These are phyloP conservation scores for Vararia minispora DNA, from an alignment of 768 basidiomycete genomes.

Conservation along the genomic window DNA sequence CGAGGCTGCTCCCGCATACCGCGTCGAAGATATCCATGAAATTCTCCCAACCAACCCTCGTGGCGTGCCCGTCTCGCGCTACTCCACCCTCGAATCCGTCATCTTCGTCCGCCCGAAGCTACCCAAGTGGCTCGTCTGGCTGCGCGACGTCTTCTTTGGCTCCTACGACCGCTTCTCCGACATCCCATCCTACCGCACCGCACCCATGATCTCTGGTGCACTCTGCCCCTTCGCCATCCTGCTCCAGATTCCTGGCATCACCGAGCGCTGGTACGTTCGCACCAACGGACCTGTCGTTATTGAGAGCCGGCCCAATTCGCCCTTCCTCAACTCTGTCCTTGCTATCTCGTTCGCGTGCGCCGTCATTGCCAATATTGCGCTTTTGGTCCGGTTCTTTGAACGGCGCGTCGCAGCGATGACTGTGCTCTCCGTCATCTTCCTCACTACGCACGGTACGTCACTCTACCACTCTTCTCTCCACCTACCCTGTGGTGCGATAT, in stretches of 20 bases:
- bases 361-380: conserved; percentile 52
- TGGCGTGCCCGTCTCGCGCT: no score
- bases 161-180: conserved; percentile 17
- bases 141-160: conserved; percentile 15
- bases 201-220: conserved; percentile 58
- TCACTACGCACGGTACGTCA: conserved; percentile 59
- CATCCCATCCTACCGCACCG: conserved; percentile 47
- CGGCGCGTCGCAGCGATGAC: conserved; percentile 52
- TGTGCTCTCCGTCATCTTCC: conserved; percentile 45
- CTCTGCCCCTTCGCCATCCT: conserved; percentile 69
- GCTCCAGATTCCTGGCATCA: conserved; percentile 74
- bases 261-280: conserved; percentile 62
- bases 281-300: conserved; percentile 35
- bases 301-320: conserved; percentile 41
- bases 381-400: conserved; percentile 67
- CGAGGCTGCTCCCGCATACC: no score
- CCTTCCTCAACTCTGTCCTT: conserved; percentile 48
- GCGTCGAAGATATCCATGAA: no score
- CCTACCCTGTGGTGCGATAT: no score
- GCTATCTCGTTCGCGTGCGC: conserved; percentile 58
- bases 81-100: no score
- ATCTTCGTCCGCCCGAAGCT: conserved; percentile 3
- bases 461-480: not conserved
- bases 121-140: conserved; percentile 10
- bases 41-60: no score